phyloP scores from a whole-genome alignment of 1,139 yeast genomes.

The Protomyces gravidus region DNA sequence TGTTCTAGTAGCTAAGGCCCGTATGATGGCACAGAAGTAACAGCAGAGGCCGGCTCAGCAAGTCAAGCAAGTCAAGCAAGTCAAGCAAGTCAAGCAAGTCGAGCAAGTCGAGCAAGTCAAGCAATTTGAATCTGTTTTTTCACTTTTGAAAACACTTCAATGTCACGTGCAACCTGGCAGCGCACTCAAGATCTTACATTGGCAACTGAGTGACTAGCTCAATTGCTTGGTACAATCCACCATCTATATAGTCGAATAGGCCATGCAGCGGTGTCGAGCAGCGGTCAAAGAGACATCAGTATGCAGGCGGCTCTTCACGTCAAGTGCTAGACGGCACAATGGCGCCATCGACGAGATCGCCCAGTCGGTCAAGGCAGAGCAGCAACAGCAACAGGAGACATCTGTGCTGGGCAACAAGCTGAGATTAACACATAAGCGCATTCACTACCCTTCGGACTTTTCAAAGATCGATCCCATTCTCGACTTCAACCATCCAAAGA shows the following conservation, averaged over 20 bases:
- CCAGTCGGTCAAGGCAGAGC: neutral
- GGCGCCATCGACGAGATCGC: neutral
- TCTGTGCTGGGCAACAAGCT: neutral
- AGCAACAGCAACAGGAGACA: neutral
- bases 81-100: no score
- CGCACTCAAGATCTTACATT: no score
- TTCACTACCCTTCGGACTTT: conserved; percentile 41
- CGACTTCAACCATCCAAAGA: conserved; percentile 7
- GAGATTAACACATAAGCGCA: conserved; percentile 34
- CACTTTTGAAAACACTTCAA: no score
- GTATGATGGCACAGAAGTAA: no score
- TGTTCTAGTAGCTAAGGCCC: no score
- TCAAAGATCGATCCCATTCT: conserved; percentile 35
- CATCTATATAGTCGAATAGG: neutral
- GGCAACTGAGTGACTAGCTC: no score
- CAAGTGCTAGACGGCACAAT: neutral
- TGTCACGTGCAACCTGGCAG: no score
- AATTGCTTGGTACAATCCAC: no score
- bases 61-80: no score
- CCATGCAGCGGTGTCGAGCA: neutral
- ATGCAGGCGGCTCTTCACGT: neutral
- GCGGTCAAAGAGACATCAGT: neutral
- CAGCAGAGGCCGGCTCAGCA: no score
- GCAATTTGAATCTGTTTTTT: no score
- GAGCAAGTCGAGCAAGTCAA: no score